These are phyloP conservation scores for Ophiostoma sp. DNA, from an alignment of 2,329 filamentous ascomycete genomes.

Conservation along the genomic window DNA sequence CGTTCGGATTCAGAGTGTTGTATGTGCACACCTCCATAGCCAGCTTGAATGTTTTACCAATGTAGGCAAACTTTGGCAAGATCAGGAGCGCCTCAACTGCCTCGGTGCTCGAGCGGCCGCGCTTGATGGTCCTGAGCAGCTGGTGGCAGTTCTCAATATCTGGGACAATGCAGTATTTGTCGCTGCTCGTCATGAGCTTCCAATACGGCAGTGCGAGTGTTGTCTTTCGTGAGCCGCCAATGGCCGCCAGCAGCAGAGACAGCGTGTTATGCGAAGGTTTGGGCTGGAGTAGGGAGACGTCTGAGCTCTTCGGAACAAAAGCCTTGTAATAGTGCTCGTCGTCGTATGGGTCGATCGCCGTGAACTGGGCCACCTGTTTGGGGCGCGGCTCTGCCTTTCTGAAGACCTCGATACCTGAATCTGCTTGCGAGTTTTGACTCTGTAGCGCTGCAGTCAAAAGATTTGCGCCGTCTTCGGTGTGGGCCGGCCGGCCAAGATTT, in stretches of 20 bases:
- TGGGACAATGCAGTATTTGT: constrained; percentile 57
- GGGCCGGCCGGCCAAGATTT: not conserved
- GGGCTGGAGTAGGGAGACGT: constrained; percentile 14
- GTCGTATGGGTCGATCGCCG: not conserved
- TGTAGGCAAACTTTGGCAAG: constrained; percentile 44
- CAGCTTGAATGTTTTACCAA: constrained; percentile 57
- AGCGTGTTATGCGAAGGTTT: constrained; percentile 54
- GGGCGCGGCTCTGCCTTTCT: not conserved
- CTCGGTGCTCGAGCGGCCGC: constrained; percentile 59
- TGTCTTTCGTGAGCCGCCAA: constrained; percentile 55
- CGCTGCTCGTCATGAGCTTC: constrained; percentile 57
- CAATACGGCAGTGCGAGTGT: constrained; percentile 70
- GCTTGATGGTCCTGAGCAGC: constrained; percentile 62
- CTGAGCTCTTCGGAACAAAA: not conserved
- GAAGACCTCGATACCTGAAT: too few species aligned
- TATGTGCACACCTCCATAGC: constrained; percentile 68
- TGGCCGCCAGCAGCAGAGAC: constrained; percentile 61
- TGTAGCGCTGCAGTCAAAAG: too few species aligned
- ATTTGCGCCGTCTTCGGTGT: too few species aligned
- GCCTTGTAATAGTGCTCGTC: not conserved
- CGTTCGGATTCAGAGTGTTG: constrained; percentile 70
- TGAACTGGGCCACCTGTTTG: not conserved
- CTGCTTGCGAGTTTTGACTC: too few species aligned
- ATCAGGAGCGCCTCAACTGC: constrained; percentile 53
- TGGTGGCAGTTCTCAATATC: constrained; percentile 65